Percentiles rank a stretch among this genome's conserved stretches.
Conservation (phyloP, 805 yeast genomes). For the Wickerhamomyces alni region DNA sequence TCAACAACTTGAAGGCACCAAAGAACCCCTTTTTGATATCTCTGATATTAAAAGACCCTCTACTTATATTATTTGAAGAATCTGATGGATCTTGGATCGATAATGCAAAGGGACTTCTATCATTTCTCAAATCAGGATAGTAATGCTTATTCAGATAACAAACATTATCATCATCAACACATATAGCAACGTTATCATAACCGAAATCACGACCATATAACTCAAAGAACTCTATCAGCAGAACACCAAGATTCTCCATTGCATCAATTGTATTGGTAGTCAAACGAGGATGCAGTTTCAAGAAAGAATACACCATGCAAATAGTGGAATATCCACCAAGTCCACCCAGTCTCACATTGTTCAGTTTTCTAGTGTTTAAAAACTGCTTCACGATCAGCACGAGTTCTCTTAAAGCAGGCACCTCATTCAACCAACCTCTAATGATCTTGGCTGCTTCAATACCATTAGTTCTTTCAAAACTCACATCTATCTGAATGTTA, state of each 20-base stretch:
- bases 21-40: conserved; percentile 81
- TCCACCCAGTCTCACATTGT: conserved; percentile 90
- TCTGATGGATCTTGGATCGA: conserved; percentile 91
- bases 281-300: conserved; percentile 73
- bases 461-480: conserved; percentile 83
- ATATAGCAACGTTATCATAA: conserved; percentile 70
- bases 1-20: conserved; percentile 77
- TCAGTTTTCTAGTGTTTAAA: conserved; percentile 66
- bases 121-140: conserved; percentile 43
- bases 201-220: conserved; percentile 87
- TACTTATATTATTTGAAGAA: conserved; percentile 70
- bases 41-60: conserved; percentile 77
- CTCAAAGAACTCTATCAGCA: conserved; percentile 88
- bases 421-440: conserved; percentile 61
- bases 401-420: conserved; percentile 78
- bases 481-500: conserved; percentile 76
- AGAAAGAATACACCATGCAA: conserved; percentile 74
- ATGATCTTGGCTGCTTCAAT: conserved; percentile 76
- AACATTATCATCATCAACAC: conserved; percentile 50
- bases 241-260: conserved; percentile 72
- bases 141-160: conserved; percentile 53
- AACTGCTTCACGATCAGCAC: conserved; percentile 83
- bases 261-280: conserved; percentile 61
- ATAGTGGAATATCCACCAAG: conserved; percentile 93
- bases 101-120: conserved; percentile 52